These are phyloP conservation scores for Sporothrix variecibatus DNA, from an alignment of 2,329 filamentous ascomycete species.

Conservation along the genomic window DNA sequence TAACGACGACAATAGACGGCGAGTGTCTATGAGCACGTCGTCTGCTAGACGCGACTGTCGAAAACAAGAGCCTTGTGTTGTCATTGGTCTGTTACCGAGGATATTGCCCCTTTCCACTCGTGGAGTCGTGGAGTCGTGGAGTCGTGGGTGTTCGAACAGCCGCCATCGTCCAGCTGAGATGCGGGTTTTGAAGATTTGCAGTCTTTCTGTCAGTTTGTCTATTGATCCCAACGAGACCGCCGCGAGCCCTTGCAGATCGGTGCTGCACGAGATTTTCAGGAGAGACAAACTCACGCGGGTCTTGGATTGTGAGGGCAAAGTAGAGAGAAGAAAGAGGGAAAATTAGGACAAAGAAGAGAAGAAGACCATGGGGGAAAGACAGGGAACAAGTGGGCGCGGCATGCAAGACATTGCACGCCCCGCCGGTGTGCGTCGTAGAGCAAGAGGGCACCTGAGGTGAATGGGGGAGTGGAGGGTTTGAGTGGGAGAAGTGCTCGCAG, in stretches of 20 bases:
- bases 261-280: neutral
- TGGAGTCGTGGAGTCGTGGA: neutral
- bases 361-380: neutral
- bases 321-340: neutral
- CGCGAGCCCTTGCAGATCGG: conserved; percentile 18
- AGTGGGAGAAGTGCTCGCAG: neutral
- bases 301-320: neutral
- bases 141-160: neutral
- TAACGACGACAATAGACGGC: neutral
- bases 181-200: neutral
- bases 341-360: neutral
- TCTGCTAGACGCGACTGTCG: neutral
- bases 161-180: conserved; percentile 8
- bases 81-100: conserved; percentile 15
- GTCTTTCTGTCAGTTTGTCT: neutral
- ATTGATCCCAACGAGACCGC: conserved; percentile 2
- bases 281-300: conserved; percentile 17
- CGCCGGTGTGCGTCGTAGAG: conserved; percentile 4
- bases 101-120: neutral
- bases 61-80: neutral
- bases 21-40: neutral
- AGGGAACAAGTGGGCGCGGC: neutral
- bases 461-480: neutral
- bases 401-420: conserved; percentile 19
- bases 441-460: neutral